Evolutionary conservation across 306 rosid genomes (phyloP).

Genomic region (Acacia melanoxylon): DNA sequence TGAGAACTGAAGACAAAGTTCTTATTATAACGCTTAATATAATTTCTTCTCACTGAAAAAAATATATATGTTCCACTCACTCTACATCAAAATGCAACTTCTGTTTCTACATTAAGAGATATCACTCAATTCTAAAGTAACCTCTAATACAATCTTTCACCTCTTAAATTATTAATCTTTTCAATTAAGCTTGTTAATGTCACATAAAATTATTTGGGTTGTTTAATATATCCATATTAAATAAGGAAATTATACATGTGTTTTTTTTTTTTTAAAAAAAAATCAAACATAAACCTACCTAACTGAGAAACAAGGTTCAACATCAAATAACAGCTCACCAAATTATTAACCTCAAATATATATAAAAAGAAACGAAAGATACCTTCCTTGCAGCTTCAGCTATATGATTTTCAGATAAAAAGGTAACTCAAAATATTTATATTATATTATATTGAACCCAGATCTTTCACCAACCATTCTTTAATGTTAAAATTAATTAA

Average conservation of each 20-base stretch:
- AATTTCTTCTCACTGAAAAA: not conserved
- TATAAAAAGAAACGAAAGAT: not conserved
- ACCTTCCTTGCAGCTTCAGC: conserved; percentile 25
- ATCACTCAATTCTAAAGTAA: not conserved
- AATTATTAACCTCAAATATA: not conserved
- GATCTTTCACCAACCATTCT: not conserved
- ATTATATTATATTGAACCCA: not conserved
- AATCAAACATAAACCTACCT: not conserved
- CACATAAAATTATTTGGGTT: not conserved
- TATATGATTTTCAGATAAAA: not conserved
- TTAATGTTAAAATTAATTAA: not conserved
- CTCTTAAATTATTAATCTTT: not conserved
- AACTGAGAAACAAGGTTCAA: not conserved
- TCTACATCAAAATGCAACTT: not conserved
- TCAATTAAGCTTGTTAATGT: not conserved
- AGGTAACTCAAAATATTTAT: not conserved
- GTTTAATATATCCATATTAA: not conserved
- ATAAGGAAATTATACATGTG: not conserved
- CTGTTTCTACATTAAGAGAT: not conserved
- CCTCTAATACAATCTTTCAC: not conserved
- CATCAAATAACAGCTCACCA: conserved; percentile 2
- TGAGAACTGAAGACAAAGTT: not conserved
- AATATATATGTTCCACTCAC: not conserved
- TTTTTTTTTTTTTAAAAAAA: not conserved
- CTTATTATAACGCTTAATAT: not conserved